Evolutionary conservation across 1,139 yeast genomes (phyloP), one percentile per base, ranked within the genome.

Genomic region (Blastobotrys serpentis): DNA sequence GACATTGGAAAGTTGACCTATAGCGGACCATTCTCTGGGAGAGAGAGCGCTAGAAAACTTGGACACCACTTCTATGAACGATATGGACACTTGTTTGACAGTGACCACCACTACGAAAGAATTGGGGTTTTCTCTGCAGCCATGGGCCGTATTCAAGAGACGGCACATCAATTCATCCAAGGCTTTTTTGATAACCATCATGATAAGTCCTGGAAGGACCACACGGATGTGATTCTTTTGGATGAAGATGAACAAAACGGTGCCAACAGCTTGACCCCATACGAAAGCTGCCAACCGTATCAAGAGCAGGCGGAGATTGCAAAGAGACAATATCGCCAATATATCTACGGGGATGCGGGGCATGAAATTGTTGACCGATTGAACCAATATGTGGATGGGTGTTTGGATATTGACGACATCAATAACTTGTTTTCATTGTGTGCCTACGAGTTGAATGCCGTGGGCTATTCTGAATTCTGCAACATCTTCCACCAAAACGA

Each of bases 401-500:
- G 40, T 18, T 38, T 43, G 29, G 25, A 34, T 13, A 16, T 17
- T 16, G 42, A 43, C n/a, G 42, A 43, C 18, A 3, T 43, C n/a
- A 21, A 18, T 13, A 36, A 33, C 42, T 56, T 78, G 54, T 66
- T 74, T 55, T 64, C 66, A 43, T 65, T 75, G 65, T 79, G 83
- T 63, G 81, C 78, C 2, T 80, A 69, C 60, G 84, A 78, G 59
- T 62, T 78, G 53, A 75, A 75, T 55, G 76, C 71, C 17, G 66
- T 66, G 36, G 84, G 82, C 2, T 52, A 63, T 23, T 72, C 81
- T 4, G 71, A 72, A 10, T 71, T 78, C 50, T 77, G 84, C 61
- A 68, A 71, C 34, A 65, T 78, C n/a, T 74, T 81, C 66, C 73
- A 77, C 47, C 67, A 70, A 44, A 75, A 75, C 43, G 82, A 79